These are phyloP conservation scores for Trichomonas tenax DNA, from an alignment of 208 protist genomes.

Conservation along the genomic window DNA sequence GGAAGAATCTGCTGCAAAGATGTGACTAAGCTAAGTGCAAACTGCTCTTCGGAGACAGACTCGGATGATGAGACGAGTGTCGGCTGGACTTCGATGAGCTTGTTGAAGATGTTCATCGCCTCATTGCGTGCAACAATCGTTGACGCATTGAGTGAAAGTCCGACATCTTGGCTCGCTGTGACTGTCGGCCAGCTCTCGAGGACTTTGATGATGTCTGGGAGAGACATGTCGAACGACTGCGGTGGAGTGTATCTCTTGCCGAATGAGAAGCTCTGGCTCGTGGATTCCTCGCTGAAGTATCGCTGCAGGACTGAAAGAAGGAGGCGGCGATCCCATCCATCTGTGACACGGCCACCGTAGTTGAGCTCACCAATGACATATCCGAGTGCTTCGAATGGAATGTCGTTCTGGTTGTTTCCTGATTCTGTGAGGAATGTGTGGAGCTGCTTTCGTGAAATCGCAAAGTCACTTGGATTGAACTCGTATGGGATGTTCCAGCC, in stretches of 20 bases:
- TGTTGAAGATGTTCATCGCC: not conserved
- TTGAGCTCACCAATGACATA: conserved; percentile 98
- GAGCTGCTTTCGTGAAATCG: conserved; percentile 73
- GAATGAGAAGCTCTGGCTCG: not conserved
- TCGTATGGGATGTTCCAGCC: conserved; percentile 90
- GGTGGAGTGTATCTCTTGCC: not conserved
- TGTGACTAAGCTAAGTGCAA: not conserved
- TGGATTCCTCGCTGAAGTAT: not conserved
- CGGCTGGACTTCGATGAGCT: not conserved
- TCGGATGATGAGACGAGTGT: not conserved
- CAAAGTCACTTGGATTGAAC: conserved; percentile 91
- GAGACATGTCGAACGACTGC: not conserved
- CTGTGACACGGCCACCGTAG: conserved; percentile 96
- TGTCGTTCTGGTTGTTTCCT: conserved; percentile 48
- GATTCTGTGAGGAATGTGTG: conserved; percentile 84
- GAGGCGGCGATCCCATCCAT: conserved; percentile 86
- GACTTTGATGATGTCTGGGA: not conserved
- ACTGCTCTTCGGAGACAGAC: not conserved
- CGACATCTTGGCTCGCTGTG: not conserved
- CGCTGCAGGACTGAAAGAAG: conserved; percentile 72
- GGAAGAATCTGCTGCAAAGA: not conserved
- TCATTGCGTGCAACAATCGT: not conserved
- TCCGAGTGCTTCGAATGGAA: conserved; percentile 87
- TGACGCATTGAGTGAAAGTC: not conserved
- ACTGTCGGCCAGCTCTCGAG: not conserved